Base-by-base conservation (phyloP, 2,329 filamentous ascomycete genomes). In the Metarhizium sp. region DNA sequence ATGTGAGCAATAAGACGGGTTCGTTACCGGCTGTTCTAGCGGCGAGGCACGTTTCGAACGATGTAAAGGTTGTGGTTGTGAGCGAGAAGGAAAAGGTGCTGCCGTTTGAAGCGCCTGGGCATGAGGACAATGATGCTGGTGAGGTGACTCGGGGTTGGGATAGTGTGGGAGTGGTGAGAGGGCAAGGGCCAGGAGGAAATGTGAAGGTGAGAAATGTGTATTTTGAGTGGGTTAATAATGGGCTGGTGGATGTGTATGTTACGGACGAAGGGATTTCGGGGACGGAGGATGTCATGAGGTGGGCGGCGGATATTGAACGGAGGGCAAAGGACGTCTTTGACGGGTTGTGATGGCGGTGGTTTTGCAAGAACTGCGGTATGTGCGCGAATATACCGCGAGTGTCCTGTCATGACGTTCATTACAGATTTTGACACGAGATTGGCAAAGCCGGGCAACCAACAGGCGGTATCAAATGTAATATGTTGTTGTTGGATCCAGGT, bases 1-100 rank as follows among this genome's bases (percentile, higher is more conserved):
- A 80, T 34, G 79, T 87, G 18, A 82, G 78, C 65, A 88, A 88
- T 68, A 88, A 88, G 67, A 82, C 77, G 0, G 85, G 85, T 0
- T 85, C 82, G 1, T 67, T 87, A 6, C 77, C 82, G 1, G 76
- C 80, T 1, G 75, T 81, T 0, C 70, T 87, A 1, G 75, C 78
- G 51, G 78, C 80, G 7, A 80, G 74, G 53, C 66, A 78, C 51
- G 66, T 79, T 3, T 73, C 75, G 4, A 73, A 75, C 0, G 57
- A 57, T 0, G 73, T 69, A 11, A 77, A 75, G 56, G 71, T 85
- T 0, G 66, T 86, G 2, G 78, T 82, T 0, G 59, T 87, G 4
- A 78, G 78, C 48, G 81, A 85, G 54, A 71, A 75, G 6, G 84
- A 85, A 51, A 88, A 88, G 66, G 75, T 88, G 30, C 53, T 67